Base-by-base conservation (phyloP, 192 early-diverging fungal genomes). In the Dissophora ornata region DNA sequence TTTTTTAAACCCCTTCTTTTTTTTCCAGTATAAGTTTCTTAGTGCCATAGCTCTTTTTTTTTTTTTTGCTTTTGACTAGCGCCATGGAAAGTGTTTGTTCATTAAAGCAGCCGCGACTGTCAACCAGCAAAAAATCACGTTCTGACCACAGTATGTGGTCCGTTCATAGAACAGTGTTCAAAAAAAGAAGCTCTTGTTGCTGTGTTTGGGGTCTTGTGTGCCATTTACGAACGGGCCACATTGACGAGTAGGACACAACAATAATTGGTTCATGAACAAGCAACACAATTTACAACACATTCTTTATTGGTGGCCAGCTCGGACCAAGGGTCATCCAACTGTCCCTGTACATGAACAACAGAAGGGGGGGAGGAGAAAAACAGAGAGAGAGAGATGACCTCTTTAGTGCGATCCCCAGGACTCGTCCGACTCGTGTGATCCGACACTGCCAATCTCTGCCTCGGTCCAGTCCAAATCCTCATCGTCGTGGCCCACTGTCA, bases 391-490 rank as follows among this genome's bases (percentile, higher is more conserved):
- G n/a, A n/a, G n/a, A n/a, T n/a, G n/a, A n/a, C n/a, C n/a, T n/a
- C n/a, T 45, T 53, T 42, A 56, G 6, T 56, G 56, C 9, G 70
- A 58, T 24, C 45, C 62, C 73, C 73, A 77, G 24, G 73, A 77
- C 28, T 77, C 73, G 32, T 67, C 57, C 12, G 73, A 77, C 3
- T 77, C 73, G 13, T 67, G 58, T 19, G 70, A 74, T 18, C 50
- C 73, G n/a, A 67, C 41, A 45, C 73, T 77, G 16, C 64, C 64
- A 47, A 67, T 40, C 47, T 77, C 73, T 3, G 73, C 73, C 32
- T 77, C 73, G 22, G 73, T 77, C 73, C 73, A 77, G 34, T 77
- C 56, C 34, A 65, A 10, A 3, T 74, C 70, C 30, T 63, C 62
- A 1, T 60, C 62, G 22, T 62, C 57, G 26, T 29, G 60, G 6